Evolutionary conservation across 1,284 basidiomycete genomes (phyloP), one percentile per base, ranked within the genome.

Genomic region (Ustilago shanxiensis): DNA sequence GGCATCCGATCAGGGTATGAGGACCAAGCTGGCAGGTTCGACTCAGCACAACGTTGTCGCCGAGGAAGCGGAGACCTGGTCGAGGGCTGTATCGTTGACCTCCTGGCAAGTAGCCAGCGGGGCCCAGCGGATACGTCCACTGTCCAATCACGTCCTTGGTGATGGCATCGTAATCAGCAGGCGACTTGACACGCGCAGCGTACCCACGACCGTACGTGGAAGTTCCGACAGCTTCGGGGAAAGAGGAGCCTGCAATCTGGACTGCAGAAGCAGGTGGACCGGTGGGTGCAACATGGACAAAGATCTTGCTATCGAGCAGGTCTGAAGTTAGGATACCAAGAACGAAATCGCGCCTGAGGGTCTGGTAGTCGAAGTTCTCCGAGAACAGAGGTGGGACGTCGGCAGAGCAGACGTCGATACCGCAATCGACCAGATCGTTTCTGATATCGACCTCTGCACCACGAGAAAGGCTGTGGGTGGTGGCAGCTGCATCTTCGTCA

Each of bases 281-380:
- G 9, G 78, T 76, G 14, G 78, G 77, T n/a, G 92, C 91, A 57
- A 96, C 89, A 82, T 95, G 93, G 77, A 94, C 93, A 84, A 93
- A 91, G 68, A 99, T 96, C 79, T 92, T 95, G 88, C 98, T 96
- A 89, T 95, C 95, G 50, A 99, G 89, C 51, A 99, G 87, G 86
- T 99, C 97, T 14, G 94, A 96, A 0, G 94, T 97, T 66, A 99
- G 89, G 50, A 99, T 91, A n/a, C 96, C 96, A 81, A 95, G 93
- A 26, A 99, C 93, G 84, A 99, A 98, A 87, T 99, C 95, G 76
- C 91, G 89, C 63, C 95, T 90, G 72, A 98, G 90, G 86, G 95
- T 93, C 53, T 92, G 92, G 85, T 97, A 99, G 87, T 99, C 97
- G 86, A 99, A 99, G 87, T 99, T 99, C 87, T 99, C 97, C 81